These are phyloP conservation scores for Aspergillus sp. DNA, from an alignment of 2,329 filamentous ascomycete genomes.

Conservation along the genomic window DNA sequence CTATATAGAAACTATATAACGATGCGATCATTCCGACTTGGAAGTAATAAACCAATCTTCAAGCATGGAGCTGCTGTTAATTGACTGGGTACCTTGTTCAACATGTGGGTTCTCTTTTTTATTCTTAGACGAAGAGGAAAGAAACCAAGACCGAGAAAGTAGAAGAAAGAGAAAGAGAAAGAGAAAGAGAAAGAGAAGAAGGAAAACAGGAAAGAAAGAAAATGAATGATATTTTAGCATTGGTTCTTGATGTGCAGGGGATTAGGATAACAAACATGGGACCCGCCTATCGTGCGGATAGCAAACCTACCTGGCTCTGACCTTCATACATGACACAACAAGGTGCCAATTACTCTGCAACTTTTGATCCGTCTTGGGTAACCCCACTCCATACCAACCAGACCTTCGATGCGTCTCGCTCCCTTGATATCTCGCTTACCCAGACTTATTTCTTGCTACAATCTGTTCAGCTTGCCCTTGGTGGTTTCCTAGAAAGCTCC, in stretches of 20 bases:
- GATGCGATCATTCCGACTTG: background rate
- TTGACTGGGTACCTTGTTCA: no score
- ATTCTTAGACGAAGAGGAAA: no score
- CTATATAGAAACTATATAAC: background rate
- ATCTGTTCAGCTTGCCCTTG: background rate
- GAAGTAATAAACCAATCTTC: background rate
- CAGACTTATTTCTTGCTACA: background rate
- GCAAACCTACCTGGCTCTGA: background rate
- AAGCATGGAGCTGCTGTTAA: no score
- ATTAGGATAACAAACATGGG: no score
- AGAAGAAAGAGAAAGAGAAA: no score
- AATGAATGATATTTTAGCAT: no score
- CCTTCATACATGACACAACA: background rate
- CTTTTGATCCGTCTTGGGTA: background rate
- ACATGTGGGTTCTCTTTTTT: no score
- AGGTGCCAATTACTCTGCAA: background rate
- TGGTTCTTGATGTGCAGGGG: no score
- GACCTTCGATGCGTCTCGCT: background rate
- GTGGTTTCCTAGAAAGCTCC: background rate
- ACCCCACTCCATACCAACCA: background rate
- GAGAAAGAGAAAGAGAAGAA: no score
- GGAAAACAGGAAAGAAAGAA: no score
- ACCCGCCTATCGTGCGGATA: background rate
- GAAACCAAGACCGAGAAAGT: no score
- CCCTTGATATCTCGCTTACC: background rate